A percentile compares a stretch with the other conserved stretches of the same genome.
These are phyloP conservation scores for Chimonanthus praecox DNA, from an alignment of 164 flowering plant genomes.

Conservation along the genomic window DNA sequence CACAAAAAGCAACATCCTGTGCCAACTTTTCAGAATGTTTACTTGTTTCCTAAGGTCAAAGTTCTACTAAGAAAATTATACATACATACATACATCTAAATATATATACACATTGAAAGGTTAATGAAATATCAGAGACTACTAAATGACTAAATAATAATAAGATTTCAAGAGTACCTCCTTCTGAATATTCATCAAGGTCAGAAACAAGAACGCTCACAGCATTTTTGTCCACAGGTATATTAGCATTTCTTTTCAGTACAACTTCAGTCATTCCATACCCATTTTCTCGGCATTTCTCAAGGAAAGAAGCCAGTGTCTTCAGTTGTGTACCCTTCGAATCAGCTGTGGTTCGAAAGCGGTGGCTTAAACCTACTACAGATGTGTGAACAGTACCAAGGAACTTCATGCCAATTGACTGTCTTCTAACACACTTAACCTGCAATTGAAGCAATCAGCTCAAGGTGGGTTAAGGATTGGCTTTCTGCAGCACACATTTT, in stretches of 20 bases:
- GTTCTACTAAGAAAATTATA: no score
- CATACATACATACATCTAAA: no score
- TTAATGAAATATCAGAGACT: no score
- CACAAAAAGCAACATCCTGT: no score
- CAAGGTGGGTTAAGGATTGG: no score
- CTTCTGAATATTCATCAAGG: constrained; percentile 39
- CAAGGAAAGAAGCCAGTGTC: constrained; percentile 56
- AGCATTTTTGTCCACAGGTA: constrained; percentile 79
- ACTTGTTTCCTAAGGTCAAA: no score
- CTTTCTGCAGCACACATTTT: no score
- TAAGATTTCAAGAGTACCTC: constrained; percentile 34
- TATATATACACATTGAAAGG: no score
- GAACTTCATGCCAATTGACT: constrained; percentile 24
- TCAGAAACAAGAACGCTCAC: constrained; percentile 63
- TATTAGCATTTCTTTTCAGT: constrained; percentile 57
- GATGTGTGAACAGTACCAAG: constrained; percentile 71
- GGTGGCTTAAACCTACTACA: constrained; percentile 79
- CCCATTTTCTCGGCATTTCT: constrained; percentile 39
- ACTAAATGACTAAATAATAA: background rate
- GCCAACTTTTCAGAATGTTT: no score
- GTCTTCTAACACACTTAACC: constrained; percentile 17
- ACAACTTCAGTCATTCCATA: constrained; percentile 56
- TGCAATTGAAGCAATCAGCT: constrained; percentile 9
- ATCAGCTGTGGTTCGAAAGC: constrained; percentile 56
- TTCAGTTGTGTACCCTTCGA: constrained; percentile 60